Base-by-base conservation (phyloP, 495 filamentous ascomycete genomes). In the Neurospora pannonica region DNA sequence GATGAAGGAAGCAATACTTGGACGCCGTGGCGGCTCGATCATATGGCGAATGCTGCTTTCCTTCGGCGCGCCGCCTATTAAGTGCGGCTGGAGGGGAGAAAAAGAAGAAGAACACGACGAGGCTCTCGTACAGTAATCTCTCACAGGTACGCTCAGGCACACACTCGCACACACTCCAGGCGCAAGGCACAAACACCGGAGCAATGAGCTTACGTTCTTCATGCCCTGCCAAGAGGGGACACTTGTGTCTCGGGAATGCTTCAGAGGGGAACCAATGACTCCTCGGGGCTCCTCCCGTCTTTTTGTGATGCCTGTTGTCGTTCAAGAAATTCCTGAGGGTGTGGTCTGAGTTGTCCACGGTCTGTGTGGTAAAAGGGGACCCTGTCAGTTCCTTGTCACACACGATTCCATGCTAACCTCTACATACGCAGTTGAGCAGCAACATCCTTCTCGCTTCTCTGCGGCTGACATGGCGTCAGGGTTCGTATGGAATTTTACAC, bases 381-480 rank as follows among this genome's bases (percentile, higher is more conserved):
- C n/a, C n/a, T 48, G 43, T 48, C 43, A 11, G n/a, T 48, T 48
- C 43, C 43, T 48, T 21, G n/a, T 48, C 43, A 9, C 43, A 9
- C 43, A 48, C 43, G 19, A 46, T 46, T 21, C n/a, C 8, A 46
- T 46, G 43, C 43, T 46, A 46, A 46, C 42, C 42, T n/a, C n/a
- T 13, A 48, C 43, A n/a, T 15, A 7, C 54, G 28, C 54, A 34
- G 13, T 62, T 62, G 28, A 62, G 36, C 13, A 28, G 21, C 71
- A 72, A 72, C 19, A 31, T 42, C 71, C n/a, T 60, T 72, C 37
- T 62, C 21, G 71, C 31, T 62, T 38, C 28, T 62, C 40, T 73
- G 71, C 71, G 71, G 71, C 71, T 73, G 71, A 70, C 34, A 73
- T 69, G 71, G 71, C 71, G 24, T 73, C 6, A 62, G 54, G 24